A percentile compares a stretch with the other conserved stretches of the same genome.
These are phyloP conservation scores for Ogataea populi-albae DNA, from an alignment of 805 yeast genomes.

Conservation along the genomic window DNA sequence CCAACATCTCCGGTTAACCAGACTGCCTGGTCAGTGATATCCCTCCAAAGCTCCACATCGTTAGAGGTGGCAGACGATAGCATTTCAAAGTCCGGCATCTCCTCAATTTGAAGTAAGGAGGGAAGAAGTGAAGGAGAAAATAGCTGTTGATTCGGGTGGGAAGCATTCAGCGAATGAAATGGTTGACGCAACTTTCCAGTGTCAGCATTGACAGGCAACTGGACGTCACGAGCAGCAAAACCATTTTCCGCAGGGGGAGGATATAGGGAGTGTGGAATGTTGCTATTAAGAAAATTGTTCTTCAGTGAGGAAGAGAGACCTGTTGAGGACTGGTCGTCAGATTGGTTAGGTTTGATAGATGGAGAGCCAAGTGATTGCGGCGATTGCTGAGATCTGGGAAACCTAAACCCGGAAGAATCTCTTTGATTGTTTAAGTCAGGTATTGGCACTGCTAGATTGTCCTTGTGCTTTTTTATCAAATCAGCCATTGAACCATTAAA, in stretches of 20 bases:
- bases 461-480: slow-evolving; percentile 57
- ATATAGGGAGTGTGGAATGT: too few relatives aligned
- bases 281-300: too few relatives aligned
- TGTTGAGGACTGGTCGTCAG: too few relatives aligned
- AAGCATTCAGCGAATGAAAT: neutral
- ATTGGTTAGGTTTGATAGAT: too few relatives aligned
- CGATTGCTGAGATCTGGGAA: slow-evolving; percentile 3
- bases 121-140: slow-evolving; percentile 31
- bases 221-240: too few relatives aligned
- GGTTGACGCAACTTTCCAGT: neutral
- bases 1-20: slow-evolving; percentile 56
- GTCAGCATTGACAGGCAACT: too few relatives aligned
- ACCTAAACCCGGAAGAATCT: slow-evolving; percentile 15
- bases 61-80: slow-evolving; percentile 33
- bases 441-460: slow-evolving; percentile 34
- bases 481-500: slow-evolving; percentile 63
- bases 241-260: too few relatives aligned
- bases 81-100: slow-evolving; percentile 35
- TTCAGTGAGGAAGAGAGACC: too few relatives aligned
- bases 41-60: slow-evolving; percentile 68
- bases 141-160: slow-evolving; percentile 7
- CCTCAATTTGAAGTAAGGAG: slow-evolving; percentile 33
- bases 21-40: slow-evolving; percentile 70
- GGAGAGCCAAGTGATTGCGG: too few relatives aligned
- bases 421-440: slow-evolving; percentile 20